A percentile compares a stretch with the other conserved stretches of the same genome.
These are phyloP conservation scores for Beauveria rudraprayagi DNA, from an alignment of 2,329 filamentous ascomycete species.

Conservation along the genomic window DNA sequence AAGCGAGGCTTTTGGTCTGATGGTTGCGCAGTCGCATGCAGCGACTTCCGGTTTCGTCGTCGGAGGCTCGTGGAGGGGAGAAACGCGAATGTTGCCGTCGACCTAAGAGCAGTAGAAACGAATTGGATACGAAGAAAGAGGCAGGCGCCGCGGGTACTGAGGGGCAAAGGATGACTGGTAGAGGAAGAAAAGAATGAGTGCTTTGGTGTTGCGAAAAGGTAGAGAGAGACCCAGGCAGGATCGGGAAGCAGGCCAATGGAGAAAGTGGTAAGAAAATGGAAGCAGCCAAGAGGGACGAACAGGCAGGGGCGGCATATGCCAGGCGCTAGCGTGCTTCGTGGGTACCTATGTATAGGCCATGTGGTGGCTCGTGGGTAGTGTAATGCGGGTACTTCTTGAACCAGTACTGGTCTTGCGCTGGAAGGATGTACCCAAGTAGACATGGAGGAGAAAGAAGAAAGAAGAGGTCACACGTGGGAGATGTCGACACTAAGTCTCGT, in stretches of 20 bases:
- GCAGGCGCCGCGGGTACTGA: neutral
- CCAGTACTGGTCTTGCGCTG: too few species aligned
- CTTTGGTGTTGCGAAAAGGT: neutral
- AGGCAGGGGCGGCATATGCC: neutral
- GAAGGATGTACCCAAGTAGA: too few species aligned
- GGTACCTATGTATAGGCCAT: neutral
- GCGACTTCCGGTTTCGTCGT: neutral
- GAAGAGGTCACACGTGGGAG: too few species aligned
- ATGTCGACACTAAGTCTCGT: too few species aligned
- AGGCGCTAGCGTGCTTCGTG: neutral
- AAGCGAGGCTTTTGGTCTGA: neutral
- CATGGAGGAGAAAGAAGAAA: too few species aligned
- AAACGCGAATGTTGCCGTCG: neutral
- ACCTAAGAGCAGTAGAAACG: neutral
- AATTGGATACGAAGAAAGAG: neutral
- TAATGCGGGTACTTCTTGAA: too few species aligned
- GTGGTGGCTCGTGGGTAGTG: neutral
- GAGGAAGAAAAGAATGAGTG: neutral
- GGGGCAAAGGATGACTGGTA: neutral
- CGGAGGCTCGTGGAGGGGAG: neutral
- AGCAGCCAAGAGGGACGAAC: conserved; percentile 4
- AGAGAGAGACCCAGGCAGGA: neutral
- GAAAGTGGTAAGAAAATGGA: neutral
- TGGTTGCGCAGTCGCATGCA: conserved; percentile 6
- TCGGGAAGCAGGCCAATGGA: neutral